Conservation (phyloP, 2,329 filamentous ascomycete genomes). For the Cladophialophora immunda region DNA sequence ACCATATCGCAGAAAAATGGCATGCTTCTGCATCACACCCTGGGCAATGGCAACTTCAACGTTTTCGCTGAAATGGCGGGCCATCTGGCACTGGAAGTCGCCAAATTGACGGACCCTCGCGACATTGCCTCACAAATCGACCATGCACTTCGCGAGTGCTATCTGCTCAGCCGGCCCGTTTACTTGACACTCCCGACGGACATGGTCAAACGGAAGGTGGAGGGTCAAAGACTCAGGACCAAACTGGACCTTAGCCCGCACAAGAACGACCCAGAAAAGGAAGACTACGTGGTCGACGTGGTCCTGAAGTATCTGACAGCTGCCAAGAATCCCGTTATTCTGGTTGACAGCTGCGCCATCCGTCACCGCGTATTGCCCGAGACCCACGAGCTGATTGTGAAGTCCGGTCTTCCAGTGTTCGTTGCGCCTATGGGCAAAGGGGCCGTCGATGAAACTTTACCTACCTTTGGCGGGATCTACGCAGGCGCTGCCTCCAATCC, state of each 20-base stretch:
- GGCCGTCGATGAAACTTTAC: slow-evolving; percentile 57
- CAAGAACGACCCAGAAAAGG: slow-evolving; percentile 39
- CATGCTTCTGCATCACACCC: slow-evolving; percentile 48
- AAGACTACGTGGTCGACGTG: slow-evolving; percentile 41
- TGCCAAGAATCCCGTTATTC: slow-evolving; percentile 59
- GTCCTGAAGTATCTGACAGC: slow-evolving; percentile 53
- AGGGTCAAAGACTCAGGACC: slow-evolving; percentile 73
- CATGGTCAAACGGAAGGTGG: slow-evolving; percentile 45
- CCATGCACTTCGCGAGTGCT: slow-evolving; percentile 39
- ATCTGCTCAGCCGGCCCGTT: slow-evolving; percentile 39
- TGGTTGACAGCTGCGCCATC: slow-evolving; percentile 62
- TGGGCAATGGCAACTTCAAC: slow-evolving; percentile 42
- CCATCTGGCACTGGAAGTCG: slow-evolving; percentile 35
- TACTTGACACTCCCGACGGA: slow-evolving; percentile 42
- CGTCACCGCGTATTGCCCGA: slow-evolving; percentile 52
- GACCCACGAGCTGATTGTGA: slow-evolving; percentile 53
- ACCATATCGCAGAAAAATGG: slow-evolving; percentile 60
- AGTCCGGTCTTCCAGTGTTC: slow-evolving; percentile 59
- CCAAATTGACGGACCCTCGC: slow-evolving; percentile 36
- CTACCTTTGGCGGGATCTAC: slow-evolving; percentile 61
- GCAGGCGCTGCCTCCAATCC: slow-evolving; percentile 53
- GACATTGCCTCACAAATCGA: slow-evolving; percentile 40
- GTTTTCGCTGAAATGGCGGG: slow-evolving; percentile 38
- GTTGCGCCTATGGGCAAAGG: slow-evolving; percentile 61
- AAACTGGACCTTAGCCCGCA: slow-evolving; percentile 59